A percentile compares a stretch with the other conserved stretches of the same genome.
These are phyloP conservation scores for Stemphylium lycopersici DNA, from an alignment of 2,329 filamentous ascomycete genomes.

Conservation along the genomic window DNA sequence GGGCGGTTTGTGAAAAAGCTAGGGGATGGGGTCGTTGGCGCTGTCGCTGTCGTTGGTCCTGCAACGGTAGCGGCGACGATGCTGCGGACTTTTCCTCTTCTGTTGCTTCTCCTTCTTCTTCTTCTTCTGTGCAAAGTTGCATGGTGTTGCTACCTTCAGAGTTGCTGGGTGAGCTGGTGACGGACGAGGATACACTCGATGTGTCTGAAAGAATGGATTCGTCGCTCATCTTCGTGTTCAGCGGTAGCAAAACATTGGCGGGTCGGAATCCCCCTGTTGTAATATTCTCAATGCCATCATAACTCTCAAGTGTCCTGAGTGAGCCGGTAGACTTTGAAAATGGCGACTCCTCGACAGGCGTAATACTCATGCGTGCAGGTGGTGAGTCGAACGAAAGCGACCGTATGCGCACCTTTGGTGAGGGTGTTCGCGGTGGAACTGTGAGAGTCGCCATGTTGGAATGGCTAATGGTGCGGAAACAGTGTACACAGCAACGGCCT, in stretches of 20 bases:
- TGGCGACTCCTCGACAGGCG: slow-evolving; percentile 42
- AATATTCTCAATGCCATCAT: slow-evolving; percentile 28
- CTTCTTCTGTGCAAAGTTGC: slow-evolving; percentile 9
- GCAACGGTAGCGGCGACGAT: background rate
- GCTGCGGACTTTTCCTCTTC: background rate
- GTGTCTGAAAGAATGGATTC: slow-evolving; percentile 37
- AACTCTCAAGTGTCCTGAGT: slow-evolving; percentile 27
- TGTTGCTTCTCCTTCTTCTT: too few species aligned
- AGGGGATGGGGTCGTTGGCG: slow-evolving; percentile 21
- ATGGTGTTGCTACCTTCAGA: slow-evolving; percentile 15
- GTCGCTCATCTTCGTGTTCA: slow-evolving; percentile 44
- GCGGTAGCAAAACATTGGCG: slow-evolving; percentile 22
- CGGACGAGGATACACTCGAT: slow-evolving; percentile 27
- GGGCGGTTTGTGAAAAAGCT: slow-evolving; percentile 14
- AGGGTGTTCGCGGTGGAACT: slow-evolving; percentile 41
- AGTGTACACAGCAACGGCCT: background rate
- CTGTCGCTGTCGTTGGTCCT: background rate
- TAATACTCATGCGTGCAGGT: slow-evolving; percentile 36
- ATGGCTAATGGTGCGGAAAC: slow-evolving; percentile 1
- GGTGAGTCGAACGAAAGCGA: slow-evolving; percentile 46
- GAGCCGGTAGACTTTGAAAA: slow-evolving; percentile 45
- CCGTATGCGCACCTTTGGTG: slow-evolving; percentile 45
- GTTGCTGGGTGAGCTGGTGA: slow-evolving; percentile 34
- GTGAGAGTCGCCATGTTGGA: slow-evolving; percentile 28
- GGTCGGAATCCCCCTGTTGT: slow-evolving; percentile 18